phyloP scores from a whole-genome alignment of 2,329 filamentous ascomycete species.

The Lachnellula cervina region DNA sequence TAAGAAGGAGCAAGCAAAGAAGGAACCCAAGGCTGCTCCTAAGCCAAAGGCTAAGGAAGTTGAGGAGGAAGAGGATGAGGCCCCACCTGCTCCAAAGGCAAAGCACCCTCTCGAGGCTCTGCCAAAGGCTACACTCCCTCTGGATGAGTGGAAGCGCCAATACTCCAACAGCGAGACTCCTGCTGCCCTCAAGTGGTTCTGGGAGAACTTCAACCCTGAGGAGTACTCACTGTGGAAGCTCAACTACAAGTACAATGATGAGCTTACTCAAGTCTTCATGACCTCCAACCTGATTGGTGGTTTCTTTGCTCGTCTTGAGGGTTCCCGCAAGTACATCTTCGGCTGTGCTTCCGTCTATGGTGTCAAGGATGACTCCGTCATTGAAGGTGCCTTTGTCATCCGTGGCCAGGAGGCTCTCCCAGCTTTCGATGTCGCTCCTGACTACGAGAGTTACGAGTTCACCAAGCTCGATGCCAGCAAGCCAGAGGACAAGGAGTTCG shows the following conservation, averaged over 20 bases:
- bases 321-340: conserved; percentile 96
- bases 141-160: conserved; percentile 98
- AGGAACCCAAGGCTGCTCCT: conserved; percentile 45
- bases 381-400: conserved; percentile 90
- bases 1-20: conserved; percentile 70
- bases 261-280: conserved; percentile 98
- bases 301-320: conserved; percentile 97
- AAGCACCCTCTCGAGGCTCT: conserved; percentile 95
- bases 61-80: conserved; percentile 59
- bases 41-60: conserved; percentile 43
- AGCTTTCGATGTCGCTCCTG: conserved; percentile 94
- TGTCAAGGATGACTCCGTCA: conserved; percentile 79
- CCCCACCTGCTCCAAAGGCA: conserved; percentile 68
- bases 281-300: conserved; percentile 97
- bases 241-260: conserved; percentile 98
- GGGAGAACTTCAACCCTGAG: conserved; percentile 88
- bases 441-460: conserved; percentile 96
- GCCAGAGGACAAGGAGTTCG: conserved; percentile 75
- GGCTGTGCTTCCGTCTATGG: conserved; percentile 87
- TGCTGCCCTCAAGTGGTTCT: conserved; percentile 92
- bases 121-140: conserved; percentile 69
- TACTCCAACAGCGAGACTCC: conserved; percentile 95
- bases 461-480: conserved; percentile 90
- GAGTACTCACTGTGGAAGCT: conserved; percentile 95
- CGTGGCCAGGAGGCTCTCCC: conserved; percentile 81